Conservation (phyloP, 108 stramenopile genomes). For the Cyclotella baltica region DNA sequence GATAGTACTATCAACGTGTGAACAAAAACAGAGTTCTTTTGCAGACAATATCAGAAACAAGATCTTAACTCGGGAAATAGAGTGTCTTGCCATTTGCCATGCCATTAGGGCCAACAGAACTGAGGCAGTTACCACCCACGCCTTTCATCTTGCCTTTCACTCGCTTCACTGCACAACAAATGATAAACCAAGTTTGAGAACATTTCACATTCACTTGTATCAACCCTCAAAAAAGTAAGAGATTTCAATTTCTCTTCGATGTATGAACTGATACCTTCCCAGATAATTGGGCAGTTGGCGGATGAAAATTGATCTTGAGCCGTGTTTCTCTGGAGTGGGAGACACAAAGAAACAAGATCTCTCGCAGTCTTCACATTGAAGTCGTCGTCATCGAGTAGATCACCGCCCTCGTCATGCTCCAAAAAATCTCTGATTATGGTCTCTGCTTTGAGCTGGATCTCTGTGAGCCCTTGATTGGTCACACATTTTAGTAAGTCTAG, state of each 20-base stretch:
- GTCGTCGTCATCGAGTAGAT: background rate
- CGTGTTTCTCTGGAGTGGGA: background rate
- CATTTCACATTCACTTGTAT: background rate
- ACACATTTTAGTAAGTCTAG: background rate
- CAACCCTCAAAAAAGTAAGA: background rate
- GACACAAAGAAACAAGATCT: slow-evolving; percentile 2
- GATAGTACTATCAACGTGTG: too few species aligned
- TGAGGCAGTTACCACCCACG: too few species aligned
- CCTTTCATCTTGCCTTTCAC: too few species aligned
- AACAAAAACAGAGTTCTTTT: too few species aligned
- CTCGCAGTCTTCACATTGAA: background rate
- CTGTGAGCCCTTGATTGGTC: background rate
- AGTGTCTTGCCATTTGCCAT: too few species aligned
- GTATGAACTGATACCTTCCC: slow-evolving; percentile 5
- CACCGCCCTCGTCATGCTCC: background rate
- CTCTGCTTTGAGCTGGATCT: background rate
- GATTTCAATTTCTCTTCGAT: background rate
- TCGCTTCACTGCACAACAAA: background rate
- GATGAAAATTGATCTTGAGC: background rate
- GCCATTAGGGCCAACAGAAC: too few species aligned
- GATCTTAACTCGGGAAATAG: too few species aligned
- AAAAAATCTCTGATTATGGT: background rate
- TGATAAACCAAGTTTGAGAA: background rate
- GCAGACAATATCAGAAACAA: too few species aligned
- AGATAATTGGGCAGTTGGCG: background rate